Evolutionary conservation across 306 rosid species (phyloP).

Genomic region (Sindora glabra): DNA sequence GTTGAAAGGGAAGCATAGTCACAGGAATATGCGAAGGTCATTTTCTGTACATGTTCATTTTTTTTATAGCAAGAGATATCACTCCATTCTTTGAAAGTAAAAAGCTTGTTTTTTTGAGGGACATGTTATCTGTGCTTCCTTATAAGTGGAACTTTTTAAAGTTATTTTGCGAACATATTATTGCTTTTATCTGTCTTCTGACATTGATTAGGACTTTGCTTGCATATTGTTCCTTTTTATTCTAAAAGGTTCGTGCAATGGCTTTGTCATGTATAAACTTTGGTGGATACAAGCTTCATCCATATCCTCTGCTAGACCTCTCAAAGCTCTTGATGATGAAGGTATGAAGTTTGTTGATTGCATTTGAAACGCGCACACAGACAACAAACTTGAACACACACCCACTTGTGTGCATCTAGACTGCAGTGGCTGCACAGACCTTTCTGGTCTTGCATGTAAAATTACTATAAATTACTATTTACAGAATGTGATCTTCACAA

Average conservation of each 20-base stretch:
- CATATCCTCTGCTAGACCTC: slow-evolving; percentile 58
- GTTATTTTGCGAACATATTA: not conserved
- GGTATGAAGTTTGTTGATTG: slow-evolving; percentile 39
- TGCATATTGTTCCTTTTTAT: not conserved
- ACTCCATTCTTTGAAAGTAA: not conserved
- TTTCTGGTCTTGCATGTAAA: not conserved
- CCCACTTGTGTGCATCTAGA: too few relatives aligned
- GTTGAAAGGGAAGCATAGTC: not conserved
- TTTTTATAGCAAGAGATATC: not conserved
- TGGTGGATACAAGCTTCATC: slow-evolving; percentile 84
- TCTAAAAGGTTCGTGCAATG: slow-evolving; percentile 54
- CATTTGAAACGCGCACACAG: not conserved
- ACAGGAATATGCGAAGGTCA: not conserved
- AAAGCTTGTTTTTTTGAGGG: not conserved
- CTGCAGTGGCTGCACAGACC: too few relatives aligned
- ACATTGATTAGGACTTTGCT: slow-evolving; percentile 3
- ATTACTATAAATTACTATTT: not conserved
- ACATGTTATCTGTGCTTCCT: not conserved
- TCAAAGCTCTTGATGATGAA: slow-evolving; percentile 63
- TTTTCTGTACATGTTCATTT: not conserved
- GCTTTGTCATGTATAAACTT: slow-evolving; percentile 69
- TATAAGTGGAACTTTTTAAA: not conserved
- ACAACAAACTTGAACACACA: not conserved
- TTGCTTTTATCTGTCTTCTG: not conserved
- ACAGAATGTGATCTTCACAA: not conserved